Evolutionary conservation across 2,329 filamentous ascomycete species (phyloP), one percentile per base, ranked within the genome.

Genomic region (Fulvia fulva): DNA sequence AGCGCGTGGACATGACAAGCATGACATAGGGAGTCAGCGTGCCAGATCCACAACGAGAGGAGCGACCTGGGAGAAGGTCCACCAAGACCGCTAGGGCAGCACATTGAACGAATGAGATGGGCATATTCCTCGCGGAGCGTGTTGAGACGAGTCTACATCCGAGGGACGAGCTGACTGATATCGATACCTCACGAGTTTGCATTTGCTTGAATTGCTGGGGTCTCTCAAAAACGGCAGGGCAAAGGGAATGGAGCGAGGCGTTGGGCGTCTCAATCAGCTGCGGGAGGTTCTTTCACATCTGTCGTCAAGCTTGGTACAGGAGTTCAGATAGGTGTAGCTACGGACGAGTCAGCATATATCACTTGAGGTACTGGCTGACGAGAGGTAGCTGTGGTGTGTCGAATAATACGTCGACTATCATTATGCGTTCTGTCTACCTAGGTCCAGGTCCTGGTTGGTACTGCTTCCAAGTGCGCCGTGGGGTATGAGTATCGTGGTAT

Each of bases 1-100:
- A 69, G 59, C 68, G 69, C 54, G 68, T 73, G 53, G 71, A 74
- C 59, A 71, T 74, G 66, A 63, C 55, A 41, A 58, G 56, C 4
- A 32, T 68, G 56, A 61, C 66, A 21, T 68, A 68, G 65, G 25
- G 44, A 21, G 51, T 54, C 47, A 21, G 23, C 32, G 22, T 22
- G 49, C 6, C n/a, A 5, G 21, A 34, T 16, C 37, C 14, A 41
- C 19, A 14, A 41, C 37, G 14, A 41, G 37, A 41, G 8, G 37
- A n/a, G 14, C 5, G 3, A 19, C 37, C 14, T n/a, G 19, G 19
- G 14, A 41, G 14, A n/a, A 41, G 12, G n/a, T 7, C 3, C 3
- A n/a, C 37, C 37, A 19, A 7, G 37, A n/a, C n/a, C 16, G 6
- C 7, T 41, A n/a, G 14, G 37, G 37, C 37, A n/a, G 37, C 4